Evolutionary conservation across 2,329 filamentous ascomycete genomes (phyloP).

Genomic region (Trematosphaeria pertusa): DNA sequence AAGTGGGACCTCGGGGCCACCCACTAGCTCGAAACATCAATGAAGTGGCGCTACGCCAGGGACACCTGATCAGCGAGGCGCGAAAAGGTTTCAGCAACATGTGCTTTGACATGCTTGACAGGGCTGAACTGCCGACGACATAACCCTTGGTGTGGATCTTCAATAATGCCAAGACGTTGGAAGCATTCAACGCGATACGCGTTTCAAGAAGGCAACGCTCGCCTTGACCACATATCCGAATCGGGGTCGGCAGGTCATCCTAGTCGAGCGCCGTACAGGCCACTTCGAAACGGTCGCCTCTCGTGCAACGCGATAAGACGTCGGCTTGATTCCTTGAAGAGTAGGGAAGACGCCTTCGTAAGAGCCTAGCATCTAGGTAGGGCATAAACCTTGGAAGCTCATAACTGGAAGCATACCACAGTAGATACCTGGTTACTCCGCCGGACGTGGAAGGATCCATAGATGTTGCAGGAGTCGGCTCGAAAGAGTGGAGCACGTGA

Average conservation of each 20-base stretch:
- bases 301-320: no score
- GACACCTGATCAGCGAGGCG: constrained; percentile 6
- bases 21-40: constrained; percentile 22
- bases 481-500: no score
- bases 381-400: no score
- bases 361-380: no score
- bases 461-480: no score
- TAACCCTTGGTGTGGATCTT: no score
- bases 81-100: constrained; percentile 11
- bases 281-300: background rate
- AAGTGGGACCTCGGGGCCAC: constrained; percentile 6
- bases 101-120: constrained; percentile 12
- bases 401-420: no score
- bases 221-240: background rate
- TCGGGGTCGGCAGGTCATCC: background rate
- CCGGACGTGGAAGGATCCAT: no score
- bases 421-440: no score
- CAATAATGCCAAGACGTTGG: constrained; percentile 15
- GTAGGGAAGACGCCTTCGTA: no score
- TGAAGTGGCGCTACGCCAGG: constrained; percentile 15
- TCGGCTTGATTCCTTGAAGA: no score
- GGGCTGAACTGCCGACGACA: no score
- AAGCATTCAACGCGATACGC: constrained; percentile 11
- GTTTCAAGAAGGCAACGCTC: constrained; percentile 17
- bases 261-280: background rate